Conservation (phyloP, 306 rosid species). For the Lupinus albus region DNA sequence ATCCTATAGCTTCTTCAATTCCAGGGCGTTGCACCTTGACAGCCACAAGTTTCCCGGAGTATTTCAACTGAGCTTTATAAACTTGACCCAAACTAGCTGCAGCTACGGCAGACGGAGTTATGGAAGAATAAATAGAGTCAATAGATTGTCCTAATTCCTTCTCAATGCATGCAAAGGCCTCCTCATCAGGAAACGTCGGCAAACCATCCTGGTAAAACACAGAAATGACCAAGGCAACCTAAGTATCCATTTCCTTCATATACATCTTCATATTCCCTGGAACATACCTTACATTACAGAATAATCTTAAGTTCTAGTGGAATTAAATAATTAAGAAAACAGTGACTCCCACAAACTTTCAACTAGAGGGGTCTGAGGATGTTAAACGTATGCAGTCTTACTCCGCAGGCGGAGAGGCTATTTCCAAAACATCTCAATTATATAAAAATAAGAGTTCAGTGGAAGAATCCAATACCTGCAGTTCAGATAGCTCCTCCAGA, state of each 20-base stretch:
- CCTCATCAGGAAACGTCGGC: slow-evolving; percentile 83
- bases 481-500: slow-evolving; percentile 87
- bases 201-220: slow-evolving; percentile 73
- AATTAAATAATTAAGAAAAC: slow-evolving; percentile 21
- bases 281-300: slow-evolving; percentile 11
- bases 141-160: slow-evolving; percentile 71
- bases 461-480: slow-evolving; percentile 61
- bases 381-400: no score
- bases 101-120: slow-evolving; percentile 83
- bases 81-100: slow-evolving; percentile 99
- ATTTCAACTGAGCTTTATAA: slow-evolving; percentile 75
- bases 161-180: slow-evolving; percentile 89
- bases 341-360: neutral
- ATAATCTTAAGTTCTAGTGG: slow-evolving; percentile 1
- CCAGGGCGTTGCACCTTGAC: slow-evolving; percentile 96
- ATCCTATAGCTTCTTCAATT: slow-evolving; percentile 87
- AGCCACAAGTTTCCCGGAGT: slow-evolving; percentile 74
- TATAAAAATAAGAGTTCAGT: slow-evolving; percentile 7
- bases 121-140: slow-evolving; percentile 69
- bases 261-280: neutral
- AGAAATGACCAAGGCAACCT: slow-evolving; percentile 33
- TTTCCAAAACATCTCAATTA: slow-evolving; percentile 3
- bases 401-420: no score
- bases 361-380: no score
- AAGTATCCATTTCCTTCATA: slow-evolving; percentile 34